Conservation (phyloP, 768 basidiomycete species). For the Lactifluus echinatus region DNA sequence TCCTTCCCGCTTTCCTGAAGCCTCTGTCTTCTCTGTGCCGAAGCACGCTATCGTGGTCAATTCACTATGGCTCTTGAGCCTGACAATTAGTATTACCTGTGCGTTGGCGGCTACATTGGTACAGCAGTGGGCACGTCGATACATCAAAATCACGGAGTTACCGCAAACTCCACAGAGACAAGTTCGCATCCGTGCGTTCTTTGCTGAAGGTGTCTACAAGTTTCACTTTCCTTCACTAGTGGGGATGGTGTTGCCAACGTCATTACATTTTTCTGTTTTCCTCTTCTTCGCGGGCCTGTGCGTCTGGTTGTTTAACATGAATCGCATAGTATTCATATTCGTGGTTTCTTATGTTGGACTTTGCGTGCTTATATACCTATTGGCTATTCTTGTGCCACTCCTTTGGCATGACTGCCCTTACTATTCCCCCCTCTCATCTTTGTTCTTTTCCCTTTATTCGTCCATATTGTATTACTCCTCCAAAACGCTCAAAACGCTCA, state of each 20-base stretch:
- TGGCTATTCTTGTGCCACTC: background rate
- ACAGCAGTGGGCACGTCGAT: no score
- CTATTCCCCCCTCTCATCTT: background rate
- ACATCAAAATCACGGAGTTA: no score
- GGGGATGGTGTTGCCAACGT: background rate
- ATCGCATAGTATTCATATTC: background rate
- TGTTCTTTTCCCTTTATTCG: background rate
- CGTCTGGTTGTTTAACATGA: background rate
- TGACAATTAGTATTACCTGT: background rate
- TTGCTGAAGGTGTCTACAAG: no score
- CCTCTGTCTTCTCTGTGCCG: background rate
- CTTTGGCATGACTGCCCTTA: background rate
- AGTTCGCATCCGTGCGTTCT: no score
- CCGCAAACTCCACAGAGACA: no score
- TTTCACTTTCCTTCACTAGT: no score
- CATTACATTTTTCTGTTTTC: background rate
- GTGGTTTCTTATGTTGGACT: background rate
- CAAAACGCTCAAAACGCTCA: no score
- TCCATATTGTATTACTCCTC: no score
- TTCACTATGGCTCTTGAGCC: background rate
- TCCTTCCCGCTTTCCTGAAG: background rate
- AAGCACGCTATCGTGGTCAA: background rate
- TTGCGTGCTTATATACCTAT: background rate
- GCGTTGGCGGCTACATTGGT: no score
- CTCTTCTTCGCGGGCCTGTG: background rate